Evolutionary conservation across 352 stramenopile species (phyloP).

Genomic region (Phytophthora capsici): DNA sequence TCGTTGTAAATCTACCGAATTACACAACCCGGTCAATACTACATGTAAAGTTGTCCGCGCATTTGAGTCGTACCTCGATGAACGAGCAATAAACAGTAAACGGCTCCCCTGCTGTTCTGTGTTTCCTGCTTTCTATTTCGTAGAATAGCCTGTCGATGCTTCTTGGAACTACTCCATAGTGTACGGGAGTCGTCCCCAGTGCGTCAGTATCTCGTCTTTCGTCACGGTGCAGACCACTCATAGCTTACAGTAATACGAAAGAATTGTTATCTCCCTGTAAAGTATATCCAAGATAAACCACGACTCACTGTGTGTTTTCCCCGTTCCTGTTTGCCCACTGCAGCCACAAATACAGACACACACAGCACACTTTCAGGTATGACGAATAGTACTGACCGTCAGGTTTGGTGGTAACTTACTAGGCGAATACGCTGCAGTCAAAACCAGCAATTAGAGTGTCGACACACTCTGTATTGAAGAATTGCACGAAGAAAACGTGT

Average conservation of each 20-base stretch:
- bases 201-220: slow-evolving; percentile 10
- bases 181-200: slow-evolving; percentile 28
- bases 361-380: slow-evolving; percentile 4
- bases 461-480: slow-evolving; percentile 52
- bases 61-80: slow-evolving; percentile 51
- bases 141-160: slow-evolving; percentile 63
- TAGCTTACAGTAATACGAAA: slow-evolving; percentile 42
- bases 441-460: slow-evolving; percentile 65
- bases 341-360: neutral
- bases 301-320: slow-evolving; percentile 68
- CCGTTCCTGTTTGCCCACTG: slow-evolving; percentile 73
- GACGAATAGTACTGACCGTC: neutral
- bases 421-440: slow-evolving; percentile 78
- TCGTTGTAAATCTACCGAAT: slow-evolving; percentile 76
- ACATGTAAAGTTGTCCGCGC: too few species aligned
- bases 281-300: neutral
- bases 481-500: neutral
- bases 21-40: neutral
- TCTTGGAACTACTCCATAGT: slow-evolving; percentile 63
- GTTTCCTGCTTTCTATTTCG: slow-evolving; percentile 39
- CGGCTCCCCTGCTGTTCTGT: slow-evolving; percentile 17
- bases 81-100: slow-evolving; percentile 74
- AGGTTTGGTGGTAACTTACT: slow-evolving; percentile 42
- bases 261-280: too few species aligned
- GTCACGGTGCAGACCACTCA: slow-evolving; percentile 57